These are phyloP conservation scores for Isabelozyma heimii DNA, from an alignment of 805 yeast genomes.

Conservation along the genomic window DNA sequence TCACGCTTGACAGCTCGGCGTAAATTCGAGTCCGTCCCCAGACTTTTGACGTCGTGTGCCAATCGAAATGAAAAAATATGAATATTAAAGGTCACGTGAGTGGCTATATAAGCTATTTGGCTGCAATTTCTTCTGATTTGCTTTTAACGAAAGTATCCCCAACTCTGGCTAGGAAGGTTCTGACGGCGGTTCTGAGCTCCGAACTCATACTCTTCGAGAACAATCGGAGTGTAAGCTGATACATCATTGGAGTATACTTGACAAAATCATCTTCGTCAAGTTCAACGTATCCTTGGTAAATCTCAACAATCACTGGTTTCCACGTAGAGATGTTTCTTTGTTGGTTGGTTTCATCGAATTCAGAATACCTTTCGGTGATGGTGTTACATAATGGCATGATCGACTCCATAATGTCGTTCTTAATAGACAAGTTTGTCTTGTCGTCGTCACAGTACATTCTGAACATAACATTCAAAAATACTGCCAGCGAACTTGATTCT, in stretches of 20 bases:
- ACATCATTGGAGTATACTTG: slow-evolving; percentile 56
- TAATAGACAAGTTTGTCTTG: slow-evolving; percentile 46
- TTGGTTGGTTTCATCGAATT: slow-evolving; percentile 75
- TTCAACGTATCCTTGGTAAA: slow-evolving; percentile 76
- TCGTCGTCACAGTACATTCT: slow-evolving; percentile 68
- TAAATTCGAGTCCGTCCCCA: neutral
- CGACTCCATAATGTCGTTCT: slow-evolving; percentile 49
- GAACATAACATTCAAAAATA: slow-evolving; percentile 76
- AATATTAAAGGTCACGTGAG: no score
- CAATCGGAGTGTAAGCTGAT: slow-evolving; percentile 54
- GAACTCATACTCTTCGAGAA: slow-evolving; percentile 59
- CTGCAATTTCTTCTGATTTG: no score
- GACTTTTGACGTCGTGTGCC: neutral
- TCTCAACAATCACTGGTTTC: slow-evolving; percentile 90
- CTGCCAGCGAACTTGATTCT: slow-evolving; percentile 88
- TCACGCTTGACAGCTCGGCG: neutral
- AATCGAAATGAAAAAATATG: neutral
- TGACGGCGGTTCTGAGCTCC: slow-evolving; percentile 61
- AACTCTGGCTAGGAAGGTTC: slow-evolving; percentile 53
- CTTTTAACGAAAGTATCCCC: slow-evolving; percentile 37
- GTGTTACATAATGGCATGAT: slow-evolving; percentile 65
- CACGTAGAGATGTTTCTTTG: slow-evolving; percentile 78
- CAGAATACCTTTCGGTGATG: slow-evolving; percentile 67
- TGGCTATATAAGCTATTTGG: no score
- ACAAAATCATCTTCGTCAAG: slow-evolving; percentile 72